Evolutionary conservation across 2,329 filamentous ascomycete species (phyloP).

Genomic region (Diplocarpon mali): DNA sequence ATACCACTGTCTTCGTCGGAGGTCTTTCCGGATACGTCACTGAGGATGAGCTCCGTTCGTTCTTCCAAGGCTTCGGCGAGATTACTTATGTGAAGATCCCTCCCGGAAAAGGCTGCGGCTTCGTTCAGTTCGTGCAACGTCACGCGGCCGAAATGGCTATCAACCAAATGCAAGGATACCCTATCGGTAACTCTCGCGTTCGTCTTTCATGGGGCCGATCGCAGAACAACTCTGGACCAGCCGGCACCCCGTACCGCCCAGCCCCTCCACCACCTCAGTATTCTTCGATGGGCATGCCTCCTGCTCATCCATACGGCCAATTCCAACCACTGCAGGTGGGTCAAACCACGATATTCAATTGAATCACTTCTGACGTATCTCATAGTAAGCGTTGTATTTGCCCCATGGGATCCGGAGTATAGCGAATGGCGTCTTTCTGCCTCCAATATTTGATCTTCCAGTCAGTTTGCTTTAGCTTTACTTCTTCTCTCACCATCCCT

Average conservation of each 20-base stretch:
- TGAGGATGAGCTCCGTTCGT: slow-evolving; percentile 97
- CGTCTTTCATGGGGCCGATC: slow-evolving; percentile 95
- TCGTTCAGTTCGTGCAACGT: slow-evolving; percentile 97
- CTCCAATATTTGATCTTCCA: slow-evolving; percentile 22
- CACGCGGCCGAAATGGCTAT: slow-evolving; percentile 99
- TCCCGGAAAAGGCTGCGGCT: slow-evolving; percentile 96
- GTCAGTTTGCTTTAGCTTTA: slow-evolving; percentile 21
- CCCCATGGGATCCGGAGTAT: slow-evolving; percentile 27
- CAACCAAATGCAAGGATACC: slow-evolving; percentile 99
- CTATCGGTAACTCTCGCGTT: slow-evolving; percentile 96
- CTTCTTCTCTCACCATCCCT: slow-evolving; percentile 28
- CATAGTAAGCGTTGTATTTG: slow-evolving; percentile 27
- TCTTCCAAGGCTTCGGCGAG: slow-evolving; percentile 99
- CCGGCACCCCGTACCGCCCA: slow-evolving; percentile 92
- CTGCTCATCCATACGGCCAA: slow-evolving; percentile 26
- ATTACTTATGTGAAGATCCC: slow-evolving; percentile 99
- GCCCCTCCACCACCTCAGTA: slow-evolving; percentile 73
- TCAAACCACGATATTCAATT: not conserved
- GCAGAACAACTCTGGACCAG: slow-evolving; percentile 96
- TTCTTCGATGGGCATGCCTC: slow-evolving; percentile 44
- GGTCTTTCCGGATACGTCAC: slow-evolving; percentile 96
- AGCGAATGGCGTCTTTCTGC: slow-evolving; percentile 28
- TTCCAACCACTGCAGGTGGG: slow-evolving; percentile 28
- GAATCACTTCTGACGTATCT: slow-evolving; percentile 8
- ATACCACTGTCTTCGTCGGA: slow-evolving; percentile 97